Base-by-base conservation (phyloP, 1,284 basidiomycete species). In the Apiotrichum porosum region DNA sequence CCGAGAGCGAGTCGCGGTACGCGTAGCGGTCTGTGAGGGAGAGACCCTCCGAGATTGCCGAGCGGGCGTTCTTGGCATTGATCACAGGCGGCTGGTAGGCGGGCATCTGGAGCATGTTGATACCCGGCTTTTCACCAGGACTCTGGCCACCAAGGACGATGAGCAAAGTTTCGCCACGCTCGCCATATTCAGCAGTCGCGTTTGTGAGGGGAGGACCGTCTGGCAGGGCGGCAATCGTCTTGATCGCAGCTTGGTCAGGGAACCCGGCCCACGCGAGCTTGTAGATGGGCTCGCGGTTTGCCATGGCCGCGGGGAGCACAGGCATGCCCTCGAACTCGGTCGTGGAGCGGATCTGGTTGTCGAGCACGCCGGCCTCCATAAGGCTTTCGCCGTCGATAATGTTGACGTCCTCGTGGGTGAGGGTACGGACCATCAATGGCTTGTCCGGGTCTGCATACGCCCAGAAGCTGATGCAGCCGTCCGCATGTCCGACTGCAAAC, bases 401-500 rank as follows among this genome's bases (percentile, higher is more conserved):
- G 41, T 76, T 74, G 42, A 77, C 76, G 52, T 77, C 75, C 46
- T 75, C 74, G 39, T 72, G 68, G 3, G 71, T 73, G 44, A 90
- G 68, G 0, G 88, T 90, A 37, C 86, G 79, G 9, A 91, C 86
- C 57, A 84, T 77, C 23, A 95, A 73, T 0, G 90, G 90, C 51
- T 83, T 81, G 54, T 86, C 83, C 58, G 86, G 81, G 54, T 94
- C 88, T 37, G 86, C 83, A 5, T 85, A 75, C 1, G 85, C 83
- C 86, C 90, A 94, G 68, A 94, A 89, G 4, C 86, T 81, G 38
- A 97, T 79, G 41, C 82, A 84, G 9, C 91, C 91, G 68, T 97
- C 91, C n/a, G 81, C 78, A 66, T 94, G 82, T 6, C 74, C 74
- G 15, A 72, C 72, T 12, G 69, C 77, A 51, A 79, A 78, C 15